phyloP scores from a whole-genome alignment of 805 yeast genomes.

The Metschnikowia reukaufii region DNA sequence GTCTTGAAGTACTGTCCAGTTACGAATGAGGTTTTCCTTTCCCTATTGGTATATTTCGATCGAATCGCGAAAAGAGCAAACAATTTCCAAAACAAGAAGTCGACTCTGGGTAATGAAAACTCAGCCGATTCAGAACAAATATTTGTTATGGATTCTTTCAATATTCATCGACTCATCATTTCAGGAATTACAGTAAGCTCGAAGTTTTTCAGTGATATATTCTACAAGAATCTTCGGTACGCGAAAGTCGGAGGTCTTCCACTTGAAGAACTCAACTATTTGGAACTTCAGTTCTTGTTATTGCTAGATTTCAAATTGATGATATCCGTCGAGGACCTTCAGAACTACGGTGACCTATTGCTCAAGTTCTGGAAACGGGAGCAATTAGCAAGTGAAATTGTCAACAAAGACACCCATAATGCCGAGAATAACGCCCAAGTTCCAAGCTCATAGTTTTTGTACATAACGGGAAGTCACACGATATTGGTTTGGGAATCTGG shows the following conservation, averaged over 20 bases:
- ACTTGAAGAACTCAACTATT: slow-evolving; percentile 84
- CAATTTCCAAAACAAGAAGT: slow-evolving; percentile 31
- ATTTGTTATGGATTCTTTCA: slow-evolving; percentile 94
- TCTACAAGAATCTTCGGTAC: slow-evolving; percentile 89
- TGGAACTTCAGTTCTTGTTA: slow-evolving; percentile 85
- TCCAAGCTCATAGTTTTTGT: background rate
- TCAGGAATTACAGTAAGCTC: slow-evolving; percentile 95
- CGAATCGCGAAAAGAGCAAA: slow-evolving; percentile 85
- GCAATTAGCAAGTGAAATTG: slow-evolving; percentile 45
- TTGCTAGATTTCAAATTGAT: slow-evolving; percentile 82
- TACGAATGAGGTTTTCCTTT: slow-evolving; percentile 93
- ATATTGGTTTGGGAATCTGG: too few species aligned
- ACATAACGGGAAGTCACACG: too few species aligned
- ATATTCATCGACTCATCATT: slow-evolving; percentile 89
- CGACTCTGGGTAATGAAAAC: slow-evolving; percentile 27
- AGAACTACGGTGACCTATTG: slow-evolving; percentile 83
- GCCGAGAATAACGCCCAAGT: background rate
- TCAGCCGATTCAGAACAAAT: slow-evolving; percentile 48
- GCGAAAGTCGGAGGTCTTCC: slow-evolving; percentile 97
- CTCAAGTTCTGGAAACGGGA: slow-evolving; percentile 82
- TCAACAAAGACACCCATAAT: slow-evolving; percentile 6
- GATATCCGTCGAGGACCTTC: slow-evolving; percentile 88
- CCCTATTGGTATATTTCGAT: slow-evolving; percentile 90
- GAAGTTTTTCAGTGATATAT: slow-evolving; percentile 91
- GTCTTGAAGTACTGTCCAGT: slow-evolving; percentile 96